These are phyloP conservation scores for Pouteria glomerata DNA, from an alignment of 148 eudicot species.

Conservation along the genomic window DNA sequence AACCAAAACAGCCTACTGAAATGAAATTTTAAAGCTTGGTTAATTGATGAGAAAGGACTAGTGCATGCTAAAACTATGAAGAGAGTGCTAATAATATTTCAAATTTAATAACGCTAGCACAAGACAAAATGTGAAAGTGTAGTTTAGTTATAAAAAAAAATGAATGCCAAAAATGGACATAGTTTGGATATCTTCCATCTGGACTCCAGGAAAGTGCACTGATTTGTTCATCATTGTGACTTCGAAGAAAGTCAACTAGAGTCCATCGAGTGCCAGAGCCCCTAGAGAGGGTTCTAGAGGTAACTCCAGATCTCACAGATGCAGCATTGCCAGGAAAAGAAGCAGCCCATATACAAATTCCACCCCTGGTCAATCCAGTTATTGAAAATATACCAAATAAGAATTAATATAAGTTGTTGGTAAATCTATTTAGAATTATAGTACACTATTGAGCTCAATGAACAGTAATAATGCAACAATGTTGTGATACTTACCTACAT, in stretches of 20 bases:
- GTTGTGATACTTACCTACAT: slow-evolving; percentile 67
- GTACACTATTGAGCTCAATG: not conserved
- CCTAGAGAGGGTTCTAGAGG: slow-evolving; percentile 67
- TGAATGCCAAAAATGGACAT: not conserved
- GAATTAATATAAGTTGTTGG: not conserved
- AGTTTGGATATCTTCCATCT: slow-evolving; percentile 94
- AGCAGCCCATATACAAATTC: slow-evolving; percentile 95
- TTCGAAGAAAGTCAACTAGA: slow-evolving; percentile 81
- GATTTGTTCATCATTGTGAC: slow-evolving; percentile 66
- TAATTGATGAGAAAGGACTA: no score
- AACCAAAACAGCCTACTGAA: no score
- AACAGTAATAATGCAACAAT: not conserved
- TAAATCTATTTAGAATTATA: not conserved
- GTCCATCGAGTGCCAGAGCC: slow-evolving; percentile 85
- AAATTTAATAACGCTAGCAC: not conserved
- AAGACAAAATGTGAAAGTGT: not conserved
- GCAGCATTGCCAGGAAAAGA: slow-evolving; percentile 89
- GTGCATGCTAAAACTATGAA: not conserved
- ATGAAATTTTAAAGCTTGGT: no score
- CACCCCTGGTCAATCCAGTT: slow-evolving; percentile 57
- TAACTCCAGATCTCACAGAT: slow-evolving; percentile 79
- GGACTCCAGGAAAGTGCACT: slow-evolving; percentile 98
- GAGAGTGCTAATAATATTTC: not conserved
- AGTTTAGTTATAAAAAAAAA: no score
- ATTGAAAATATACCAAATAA: slow-evolving; percentile 2